Evolutionary conservation across 2,329 filamentous ascomycete species (phyloP), one percentile per base, ranked within the genome.

Genomic region (Nothophaeocryptopus gaeumannii): DNA sequence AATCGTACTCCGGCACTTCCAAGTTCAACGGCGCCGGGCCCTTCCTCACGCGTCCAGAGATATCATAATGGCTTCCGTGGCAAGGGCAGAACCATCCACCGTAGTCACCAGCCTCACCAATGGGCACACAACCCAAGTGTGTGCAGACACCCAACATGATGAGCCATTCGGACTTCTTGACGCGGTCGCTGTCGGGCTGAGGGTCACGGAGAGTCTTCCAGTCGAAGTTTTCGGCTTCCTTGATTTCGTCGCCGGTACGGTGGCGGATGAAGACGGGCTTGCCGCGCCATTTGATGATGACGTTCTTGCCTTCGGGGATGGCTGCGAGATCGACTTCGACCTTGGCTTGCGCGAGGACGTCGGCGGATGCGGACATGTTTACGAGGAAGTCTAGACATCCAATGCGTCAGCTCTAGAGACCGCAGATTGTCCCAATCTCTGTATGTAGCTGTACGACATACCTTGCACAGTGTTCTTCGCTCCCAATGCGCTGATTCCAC

Each of bases 191-290:
- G 69, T 99, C 93, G 65, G 84, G 67, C 78, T 99, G 85, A 63
- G 93, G 95, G 74, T 99, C 92, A 76, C 93, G 85, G 67, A 99
- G 83, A 60, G 81, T 73, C 67, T 89, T 74, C 74, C 95, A 81
- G 72, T 95, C 87, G 73, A 89, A 83, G 70, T 85, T 82, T 78
- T 96, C 90, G 73, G 93, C 93, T 76, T 96, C 88, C 68, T 90
- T 84, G 78, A 99, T 97, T 79, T 99, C 93, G 68, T 81, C 79
- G 67, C 83, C 76, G 65, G 93, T 99, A 70, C 93, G 89, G 86
- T 99, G 93, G 74, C 93, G 91, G 83, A 99, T 90, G 81, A 99
- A 99, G 73, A 99, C 90, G 74, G 93, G 93, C 88, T 99, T 99
- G 74, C 93, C 93, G 81, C 93, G 88, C 93, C 93, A 99, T 81